These are phyloP conservation scores for Fusarium anguioides DNA, from an alignment of 2,329 filamentous ascomycete genomes.

Conservation along the genomic window DNA sequence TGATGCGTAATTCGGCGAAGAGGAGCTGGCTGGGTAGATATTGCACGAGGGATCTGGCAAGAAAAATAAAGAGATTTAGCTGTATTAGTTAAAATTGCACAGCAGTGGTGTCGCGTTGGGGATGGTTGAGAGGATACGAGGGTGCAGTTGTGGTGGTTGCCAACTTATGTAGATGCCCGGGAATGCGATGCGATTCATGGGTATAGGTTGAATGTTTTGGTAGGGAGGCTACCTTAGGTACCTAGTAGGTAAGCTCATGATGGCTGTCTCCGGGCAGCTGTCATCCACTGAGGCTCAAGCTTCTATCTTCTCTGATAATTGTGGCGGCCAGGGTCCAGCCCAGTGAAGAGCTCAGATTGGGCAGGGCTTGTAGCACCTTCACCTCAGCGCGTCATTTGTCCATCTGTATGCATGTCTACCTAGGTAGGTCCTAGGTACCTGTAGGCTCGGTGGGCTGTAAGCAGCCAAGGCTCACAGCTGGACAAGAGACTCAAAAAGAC, in stretches of 20 bases:
- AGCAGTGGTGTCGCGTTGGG: background rate
- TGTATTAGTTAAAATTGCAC: background rate
- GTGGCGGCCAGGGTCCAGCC: conserved; percentile 5
- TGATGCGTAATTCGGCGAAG: background rate
- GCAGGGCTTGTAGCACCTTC: background rate
- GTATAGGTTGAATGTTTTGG: conserved; percentile 6
- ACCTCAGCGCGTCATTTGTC: conserved; percentile 8
- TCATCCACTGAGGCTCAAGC: conserved; percentile 26
- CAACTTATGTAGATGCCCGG: background rate
- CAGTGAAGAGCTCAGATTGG: conserved; percentile 14
- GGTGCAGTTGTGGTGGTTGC: background rate
- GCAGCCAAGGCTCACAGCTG: conserved; percentile 20
- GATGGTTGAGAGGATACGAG: background rate
- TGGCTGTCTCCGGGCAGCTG: background rate
- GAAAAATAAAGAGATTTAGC: background rate
- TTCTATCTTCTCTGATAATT: background rate
- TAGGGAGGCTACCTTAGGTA: too few species aligned
- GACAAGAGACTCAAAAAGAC: background rate
- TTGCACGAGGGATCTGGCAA: background rate
- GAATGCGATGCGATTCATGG: conserved; percentile 18
- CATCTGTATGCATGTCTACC: background rate
- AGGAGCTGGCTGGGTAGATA: background rate
- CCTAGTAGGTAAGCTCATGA: background rate
- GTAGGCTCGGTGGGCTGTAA: background rate
- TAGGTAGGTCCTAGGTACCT: too few species aligned